Base-by-base conservation (phyloP, 2,329 filamentous ascomycete genomes). In the Neobulgaria alba region DNA sequence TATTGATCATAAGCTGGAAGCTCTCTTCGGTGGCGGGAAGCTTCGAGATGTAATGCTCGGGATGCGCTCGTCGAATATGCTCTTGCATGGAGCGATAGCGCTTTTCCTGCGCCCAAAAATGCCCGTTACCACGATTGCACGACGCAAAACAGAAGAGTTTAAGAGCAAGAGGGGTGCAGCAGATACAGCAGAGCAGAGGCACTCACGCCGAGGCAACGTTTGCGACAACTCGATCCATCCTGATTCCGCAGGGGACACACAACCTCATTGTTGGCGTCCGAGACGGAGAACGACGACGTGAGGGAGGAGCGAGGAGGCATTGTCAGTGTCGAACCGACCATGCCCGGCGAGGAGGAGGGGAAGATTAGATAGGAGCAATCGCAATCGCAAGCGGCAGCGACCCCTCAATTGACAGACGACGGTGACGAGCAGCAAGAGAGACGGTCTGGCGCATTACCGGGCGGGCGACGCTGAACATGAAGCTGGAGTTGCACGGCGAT, bases 21-120 rank as follows among this genome's bases (percentile, higher is more conserved):
- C 88, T 95, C 67, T 96, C 90, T 65, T 95, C 90, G 55, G 90
- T 98, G 36, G 92, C 92, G 53, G 92, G 90, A 56, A 96, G 83
- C 75, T 96, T 95, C 36, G 92, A 82, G 56, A 98, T 94, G 68
- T 96, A 96, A 64, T 95, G 84, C 63, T 94, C 88, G 47, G 90
- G 90, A 63, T 98, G 92, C 53, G 92, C 90, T 64, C 92, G 82
- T 57, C 92, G 86, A 59, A 98, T 96, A 61, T 98, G 92, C 75
- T 98, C 92, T 67, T 96, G 92, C 87, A 98, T 96, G 49, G 90
- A 96, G 64, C 92, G 88, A 69, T 89, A 98, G 54, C 86, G 78
- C 67, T 94, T 94, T 70, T 93, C 87, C 87, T 93, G 66, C 63
- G 33, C 43, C 55, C 50, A 41, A 49, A 49, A 49, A 45, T 53